A percentile compares a stretch with the other conserved stretches of the same genome.
These are phyloP conservation scores for Phellopilus nigrolimitatus DNA, from an alignment of 1,284 basidiomycete genomes.

Conservation along the genomic window DNA sequence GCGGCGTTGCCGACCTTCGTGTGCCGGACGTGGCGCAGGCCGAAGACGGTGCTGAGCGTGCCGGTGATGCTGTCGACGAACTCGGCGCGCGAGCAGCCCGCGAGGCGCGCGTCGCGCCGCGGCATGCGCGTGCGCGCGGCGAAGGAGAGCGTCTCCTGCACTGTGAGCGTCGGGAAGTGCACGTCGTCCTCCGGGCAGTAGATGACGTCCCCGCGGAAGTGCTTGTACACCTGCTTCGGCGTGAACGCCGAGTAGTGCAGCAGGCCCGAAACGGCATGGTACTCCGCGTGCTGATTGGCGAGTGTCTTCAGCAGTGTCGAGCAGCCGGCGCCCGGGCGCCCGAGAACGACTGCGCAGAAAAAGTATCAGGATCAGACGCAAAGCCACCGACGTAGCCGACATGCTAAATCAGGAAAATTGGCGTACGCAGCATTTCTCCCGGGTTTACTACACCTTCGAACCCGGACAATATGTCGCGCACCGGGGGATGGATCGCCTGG, in stretches of 20 bases:
- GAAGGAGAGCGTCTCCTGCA: constrained; percentile 29
- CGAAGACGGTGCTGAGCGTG: constrained; percentile 39
- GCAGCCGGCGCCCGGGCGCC: constrained; percentile 38
- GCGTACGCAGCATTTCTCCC: constrained; percentile 36
- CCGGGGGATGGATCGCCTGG: constrained; percentile 22
- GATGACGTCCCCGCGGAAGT: constrained; percentile 25
- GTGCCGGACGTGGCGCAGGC: constrained; percentile 36
- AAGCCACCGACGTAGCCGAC: neutral
- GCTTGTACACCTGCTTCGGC: constrained; percentile 22
- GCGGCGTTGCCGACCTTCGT: constrained; percentile 41
- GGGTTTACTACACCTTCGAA: constrained; percentile 32
- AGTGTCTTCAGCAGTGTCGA: constrained; percentile 38
- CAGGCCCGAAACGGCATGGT: constrained; percentile 31
- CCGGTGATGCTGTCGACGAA: constrained; percentile 29
- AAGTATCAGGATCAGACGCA: too few relatives aligned
- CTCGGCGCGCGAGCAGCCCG: constrained; percentile 28
- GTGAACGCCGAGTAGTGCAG: constrained; percentile 34
- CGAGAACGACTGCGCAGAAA: constrained; percentile 31
- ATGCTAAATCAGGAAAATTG: neutral
- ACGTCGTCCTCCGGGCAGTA: constrained; percentile 30
- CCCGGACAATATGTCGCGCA: constrained; percentile 28
- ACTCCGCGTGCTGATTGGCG: constrained; percentile 35
- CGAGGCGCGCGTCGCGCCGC: constrained; percentile 23
- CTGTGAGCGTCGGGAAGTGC: constrained; percentile 37
- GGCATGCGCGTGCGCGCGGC: constrained; percentile 26